Base-by-base conservation (phyloP, 2,329 filamentous ascomycete species). In the Fusarium sp. region DNA sequence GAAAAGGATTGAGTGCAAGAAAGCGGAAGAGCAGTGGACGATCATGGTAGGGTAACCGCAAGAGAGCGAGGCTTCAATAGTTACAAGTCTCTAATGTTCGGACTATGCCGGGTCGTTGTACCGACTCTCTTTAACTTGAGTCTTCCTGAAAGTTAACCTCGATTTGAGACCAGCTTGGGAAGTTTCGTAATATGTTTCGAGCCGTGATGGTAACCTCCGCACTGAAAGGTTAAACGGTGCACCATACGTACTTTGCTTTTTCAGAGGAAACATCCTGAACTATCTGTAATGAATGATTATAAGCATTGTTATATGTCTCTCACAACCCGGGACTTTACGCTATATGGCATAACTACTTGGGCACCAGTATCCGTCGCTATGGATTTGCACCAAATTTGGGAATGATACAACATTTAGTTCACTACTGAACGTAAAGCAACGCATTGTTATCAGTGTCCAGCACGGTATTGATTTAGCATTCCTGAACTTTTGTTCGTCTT, bases 401-500 rank as follows among this genome's bases (percentile, higher is more conserved):
- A 9, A 41, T 23, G 6, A 23, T 41, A 41, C 38, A 41, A 23
- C 38, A 41, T 3, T 5, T 16, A 16, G 6, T 16, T 40, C 34
- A 51, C 34, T 10, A 15, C 7, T 18, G 31, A 18, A 38, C 8
- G 4, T 38, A 8, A n/a, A 38, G n/a, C 16, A 16, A 6, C 28
- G 9, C 10, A 15, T 34, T 51, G 8, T 51, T 15, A 13, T 8
- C 38, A 28, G 47, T 51, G 47, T 15, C 47, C n/a, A 51, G 33
- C 47, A 51, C 34, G n/a, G 28, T 28, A 15, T 38, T 40, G 34
- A 11, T 50, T 28, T 28, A 50, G 18, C n/a, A 18, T 37, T 50
- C n/a, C 16, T 50, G 23, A 50, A 50, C 47, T 51, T 51, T 51
- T 51, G 23, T 38, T 40, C 23, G n/a, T 30, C 34, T 40, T 16